Evolutionary conservation across 2,329 filamentous ascomycete genomes (phyloP), one percentile per base, ranked within the genome.

Genomic region (Paecilomyces variotii): DNA sequence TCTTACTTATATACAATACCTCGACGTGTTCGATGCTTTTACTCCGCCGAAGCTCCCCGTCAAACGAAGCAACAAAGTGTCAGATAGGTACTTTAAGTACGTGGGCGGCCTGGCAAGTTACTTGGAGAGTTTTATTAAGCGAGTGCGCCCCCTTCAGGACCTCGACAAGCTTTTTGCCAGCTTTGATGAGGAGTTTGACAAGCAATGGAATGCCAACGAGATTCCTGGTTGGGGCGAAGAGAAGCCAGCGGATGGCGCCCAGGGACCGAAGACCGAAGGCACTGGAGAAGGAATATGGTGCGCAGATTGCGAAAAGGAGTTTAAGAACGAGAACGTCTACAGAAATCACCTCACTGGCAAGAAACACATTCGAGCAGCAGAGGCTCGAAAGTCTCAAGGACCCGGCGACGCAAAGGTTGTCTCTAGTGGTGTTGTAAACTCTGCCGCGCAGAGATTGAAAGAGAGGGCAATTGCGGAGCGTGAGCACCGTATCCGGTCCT

Each of bases 311-410:
- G 88, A 94, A 70, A 97, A 92, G 76, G 90, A 93, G 60, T 99
- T 97, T 77, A 91, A 90, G 68, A 97, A 97, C 68, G 86, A 94
- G 64, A 96, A 96, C 62, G 91, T 97, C 54, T 96, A 96, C 79
- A 92, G 91, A 67, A 87, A 85, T 39, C 94, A 99, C 72, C 76
- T 99, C 61, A 88, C 80, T 0, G 93, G 93, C 50, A 93, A 96
- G 76, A 99, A 97, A 72, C 94, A 99, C 72, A 84, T 93, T 72
- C 90, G 91, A 67, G 90, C 89, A 0, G 90, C 88, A 0, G 86
- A 91, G 70, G 81, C 83, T 56, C 82, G 87, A 53, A 77, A 80
- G 62, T 24, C 66, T 68, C 7, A 72, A 68, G 25, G 74, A 76
- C 39, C 79, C 14, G 68, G 65, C 4, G 69, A 70, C 9, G 60